Conservation (phyloP, 352 stramenopile genomes). For the Pythium sp. region DNA sequence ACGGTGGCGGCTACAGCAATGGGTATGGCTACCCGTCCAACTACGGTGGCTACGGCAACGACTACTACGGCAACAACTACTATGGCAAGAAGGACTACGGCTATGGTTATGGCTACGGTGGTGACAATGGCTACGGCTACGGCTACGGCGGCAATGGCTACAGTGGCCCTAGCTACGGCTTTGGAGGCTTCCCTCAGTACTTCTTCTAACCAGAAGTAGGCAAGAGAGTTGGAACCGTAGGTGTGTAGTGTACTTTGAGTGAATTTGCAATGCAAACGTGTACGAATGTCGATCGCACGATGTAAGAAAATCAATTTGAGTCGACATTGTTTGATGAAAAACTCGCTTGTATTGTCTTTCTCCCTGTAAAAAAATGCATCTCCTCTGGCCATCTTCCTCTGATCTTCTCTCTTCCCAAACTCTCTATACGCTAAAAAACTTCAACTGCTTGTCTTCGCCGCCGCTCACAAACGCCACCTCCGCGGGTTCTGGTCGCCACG, state of each 20-base stretch:
- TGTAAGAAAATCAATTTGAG: background rate
- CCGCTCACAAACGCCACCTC: slow-evolving; percentile 67
- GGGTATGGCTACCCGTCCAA: too few species aligned
- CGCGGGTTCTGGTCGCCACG: slow-evolving; percentile 44
- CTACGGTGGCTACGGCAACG: background rate
- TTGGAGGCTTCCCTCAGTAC: background rate
- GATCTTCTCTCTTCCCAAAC: background rate
- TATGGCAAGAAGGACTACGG: background rate
- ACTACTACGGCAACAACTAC: slow-evolving; percentile 18
- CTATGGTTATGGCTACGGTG: background rate
- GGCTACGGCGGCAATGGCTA: background rate
- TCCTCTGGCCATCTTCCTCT: background rate
- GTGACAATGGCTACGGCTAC: background rate
- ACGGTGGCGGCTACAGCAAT: background rate
- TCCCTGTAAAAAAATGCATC: slow-evolving; percentile 5
- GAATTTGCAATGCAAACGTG: background rate
- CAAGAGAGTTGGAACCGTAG: background rate
- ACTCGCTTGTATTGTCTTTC: background rate
- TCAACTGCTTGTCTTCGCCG: slow-evolving; percentile 83
- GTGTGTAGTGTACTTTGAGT: background rate
- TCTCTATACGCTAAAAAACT: slow-evolving; percentile 81
- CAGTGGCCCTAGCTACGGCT: background rate
- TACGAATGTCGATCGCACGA: background rate
- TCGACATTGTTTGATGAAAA: background rate
- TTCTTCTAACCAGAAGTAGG: background rate